phyloP scores from a whole-genome alignment of 1,284 basidiomycete species.

The Sanghuangporus sanghuang region DNA sequence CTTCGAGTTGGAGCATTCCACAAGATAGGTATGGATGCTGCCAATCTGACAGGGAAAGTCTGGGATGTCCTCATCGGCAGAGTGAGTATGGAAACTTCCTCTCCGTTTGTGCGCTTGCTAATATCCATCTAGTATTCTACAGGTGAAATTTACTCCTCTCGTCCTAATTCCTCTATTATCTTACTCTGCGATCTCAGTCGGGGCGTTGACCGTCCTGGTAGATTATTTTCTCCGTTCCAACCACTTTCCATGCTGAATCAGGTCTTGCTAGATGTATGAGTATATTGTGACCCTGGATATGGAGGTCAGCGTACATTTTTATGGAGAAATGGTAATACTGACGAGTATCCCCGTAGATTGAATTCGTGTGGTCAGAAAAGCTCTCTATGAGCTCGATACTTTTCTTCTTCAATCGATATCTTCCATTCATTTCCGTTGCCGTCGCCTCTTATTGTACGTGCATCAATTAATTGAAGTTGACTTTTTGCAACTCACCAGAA shows the following conservation, averaged over 20 bases:
- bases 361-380: constrained; percentile 40
- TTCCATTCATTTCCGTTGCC: not conserved
- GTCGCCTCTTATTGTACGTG: not conserved
- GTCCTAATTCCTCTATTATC: not conserved
- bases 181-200: constrained; percentile 57
- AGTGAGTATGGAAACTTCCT: not conserved
- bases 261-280: constrained; percentile 22
- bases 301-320: not conserved
- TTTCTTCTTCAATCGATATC: not conserved
- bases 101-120: not conserved
- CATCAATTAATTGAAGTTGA: not conserved
- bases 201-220: constrained; percentile 48
- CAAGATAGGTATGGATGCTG: not conserved
- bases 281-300: not conserved
- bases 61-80: not conserved
- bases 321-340: not conserved
- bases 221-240: constrained; percentile 60
- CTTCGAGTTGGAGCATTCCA: not conserved
- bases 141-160: not conserved
- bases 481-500: not conserved
- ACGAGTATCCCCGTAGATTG: constrained; percentile 50
- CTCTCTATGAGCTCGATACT: constrained; percentile 15
- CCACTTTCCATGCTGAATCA: not conserved
- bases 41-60: not conserved
- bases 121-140: not conserved